Evolutionary conservation across 2,329 filamentous ascomycete genomes (phyloP).

Genomic region (Penicillium psychrosexuale): DNA sequence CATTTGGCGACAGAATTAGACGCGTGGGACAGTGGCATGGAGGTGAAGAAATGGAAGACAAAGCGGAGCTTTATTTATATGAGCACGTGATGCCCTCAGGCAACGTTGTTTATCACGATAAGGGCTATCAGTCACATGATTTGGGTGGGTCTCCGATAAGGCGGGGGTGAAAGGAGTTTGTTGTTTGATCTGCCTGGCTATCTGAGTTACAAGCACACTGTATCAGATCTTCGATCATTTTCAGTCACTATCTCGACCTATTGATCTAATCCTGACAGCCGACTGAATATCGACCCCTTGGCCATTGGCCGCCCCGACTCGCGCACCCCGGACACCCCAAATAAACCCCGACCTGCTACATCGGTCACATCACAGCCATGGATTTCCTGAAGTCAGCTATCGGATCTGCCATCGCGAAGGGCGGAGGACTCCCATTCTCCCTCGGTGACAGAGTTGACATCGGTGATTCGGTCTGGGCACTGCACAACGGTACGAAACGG

Average conservation of each 20-base stretch:
- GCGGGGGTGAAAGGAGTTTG: conserved; percentile 15
- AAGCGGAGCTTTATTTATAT: conserved; percentile 2
- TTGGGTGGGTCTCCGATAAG: conserved; percentile 8
- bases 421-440: conserved; percentile 85
- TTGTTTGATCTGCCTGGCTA: not conserved
- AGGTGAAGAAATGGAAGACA: not conserved
- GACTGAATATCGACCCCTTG: not conserved
- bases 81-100: conserved; percentile 1
- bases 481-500: conserved; percentile 89
- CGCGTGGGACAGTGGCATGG: not conserved
- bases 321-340: conserved; percentile 4
- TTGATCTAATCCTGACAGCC: too few species aligned
- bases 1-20: not conserved
- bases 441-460: conserved; percentile 92
- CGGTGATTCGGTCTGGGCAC: conserved; percentile 91
- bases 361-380: conserved; percentile 54
- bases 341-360: conserved; percentile 9
- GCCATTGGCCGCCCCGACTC: conserved; percentile 9
- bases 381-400: conserved; percentile 98
- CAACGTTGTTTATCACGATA: conserved; percentile 13
- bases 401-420: conserved; percentile 92
- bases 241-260: not conserved
- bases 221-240: not conserved
- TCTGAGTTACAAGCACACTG: not conserved
- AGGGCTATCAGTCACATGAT: not conserved